phyloP scores from a whole-genome alignment of 331 rosid species.

The Pyrus hybrid region DNA sequence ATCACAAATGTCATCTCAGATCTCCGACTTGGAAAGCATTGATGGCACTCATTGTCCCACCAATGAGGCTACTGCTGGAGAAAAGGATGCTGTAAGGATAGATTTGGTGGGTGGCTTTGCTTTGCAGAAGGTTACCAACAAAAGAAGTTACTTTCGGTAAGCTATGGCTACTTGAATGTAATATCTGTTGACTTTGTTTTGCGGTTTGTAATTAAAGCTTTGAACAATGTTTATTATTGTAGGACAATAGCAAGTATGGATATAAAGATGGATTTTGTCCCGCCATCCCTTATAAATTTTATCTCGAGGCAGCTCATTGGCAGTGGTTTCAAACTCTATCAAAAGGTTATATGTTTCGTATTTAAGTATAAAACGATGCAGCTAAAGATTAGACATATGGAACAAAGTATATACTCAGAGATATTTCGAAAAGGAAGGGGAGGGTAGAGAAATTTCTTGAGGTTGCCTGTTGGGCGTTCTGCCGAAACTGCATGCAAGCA shows the following conservation, averaged over 20 bases:
- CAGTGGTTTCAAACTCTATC: conserved; percentile 79
- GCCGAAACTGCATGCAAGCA: background rate
- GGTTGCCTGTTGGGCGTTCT: background rate
- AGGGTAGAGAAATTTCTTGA: background rate
- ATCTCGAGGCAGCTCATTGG: conserved; percentile 90
- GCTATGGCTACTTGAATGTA: conserved; percentile 9
- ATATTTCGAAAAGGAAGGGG: background rate
- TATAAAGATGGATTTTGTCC: conserved; percentile 78
- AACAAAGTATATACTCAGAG: background rate
- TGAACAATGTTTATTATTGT: conserved; percentile 22
- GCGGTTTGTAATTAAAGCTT: background rate
- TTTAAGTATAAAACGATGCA: conserved; percentile 7
- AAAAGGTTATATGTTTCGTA: conserved; percentile 51
- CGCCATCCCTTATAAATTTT: conserved; percentile 86
- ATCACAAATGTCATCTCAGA: conserved; percentile 34
- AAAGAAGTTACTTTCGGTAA: conserved; percentile 92
- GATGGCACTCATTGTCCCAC: conserved; percentile 39
- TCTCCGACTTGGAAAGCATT: conserved; percentile 39
- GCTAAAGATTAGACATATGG: background rate
- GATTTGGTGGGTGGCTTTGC: conserved; percentile 91
- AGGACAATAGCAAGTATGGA: conserved; percentile 90
- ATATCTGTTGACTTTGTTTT: background rate
- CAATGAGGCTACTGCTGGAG: conserved; percentile 51
- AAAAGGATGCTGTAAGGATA: conserved; percentile 64
- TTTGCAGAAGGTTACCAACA: conserved; percentile 76